Percentiles rank a stretch among this genome's conserved stretches.
Conservation (phyloP, 2,329 filamentous ascomycete species). For the Aureobasidium subglaciale region DNA sequence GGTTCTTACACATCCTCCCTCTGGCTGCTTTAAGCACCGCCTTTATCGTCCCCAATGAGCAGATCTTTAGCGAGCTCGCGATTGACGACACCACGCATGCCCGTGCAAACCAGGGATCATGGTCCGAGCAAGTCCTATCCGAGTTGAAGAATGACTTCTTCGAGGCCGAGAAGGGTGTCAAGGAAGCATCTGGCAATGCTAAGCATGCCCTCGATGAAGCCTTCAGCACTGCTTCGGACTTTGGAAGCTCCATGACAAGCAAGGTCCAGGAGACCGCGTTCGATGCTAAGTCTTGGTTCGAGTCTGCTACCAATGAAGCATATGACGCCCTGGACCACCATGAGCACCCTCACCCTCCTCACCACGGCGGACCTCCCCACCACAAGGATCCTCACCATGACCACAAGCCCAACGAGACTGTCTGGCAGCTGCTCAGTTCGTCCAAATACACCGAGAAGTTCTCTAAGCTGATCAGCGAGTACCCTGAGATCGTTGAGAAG, state of each 20-base stretch:
- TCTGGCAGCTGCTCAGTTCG: slow-evolving; percentile 71
- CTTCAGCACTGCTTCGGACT: slow-evolving; percentile 34
- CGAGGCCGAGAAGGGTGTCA: slow-evolving; percentile 19
- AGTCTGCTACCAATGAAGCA: slow-evolving; percentile 27
- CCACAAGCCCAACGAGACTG: slow-evolving; percentile 56
- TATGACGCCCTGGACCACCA: slow-evolving; percentile 28
- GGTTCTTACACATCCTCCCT: slow-evolving; percentile 41
- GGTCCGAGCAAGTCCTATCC: slow-evolving; percentile 26
- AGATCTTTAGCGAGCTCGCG: slow-evolving; percentile 38
- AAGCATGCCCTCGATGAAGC: slow-evolving; percentile 39
- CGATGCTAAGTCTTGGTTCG: slow-evolving; percentile 43
- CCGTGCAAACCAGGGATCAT: slow-evolving; percentile 26
- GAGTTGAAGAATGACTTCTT: slow-evolving; percentile 29
- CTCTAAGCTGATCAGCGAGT: slow-evolving; percentile 65
- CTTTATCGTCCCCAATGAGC: slow-evolving; percentile 47
- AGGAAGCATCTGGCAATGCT: slow-evolving; percentile 20
- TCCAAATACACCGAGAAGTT: slow-evolving; percentile 73
- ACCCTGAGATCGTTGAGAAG: slow-evolving; percentile 61
- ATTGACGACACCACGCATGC: slow-evolving; percentile 31
- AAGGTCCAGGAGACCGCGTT: slow-evolving; percentile 38
- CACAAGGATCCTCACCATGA: slow-evolving; percentile 31
- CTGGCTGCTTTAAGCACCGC: slow-evolving; percentile 45
- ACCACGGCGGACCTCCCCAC: slow-evolving; percentile 29
- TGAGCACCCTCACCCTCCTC: slow-evolving; percentile 23
- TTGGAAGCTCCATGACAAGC: slow-evolving; percentile 32